phyloP scores from a whole-genome alignment of 2,329 filamentous ascomycete genomes.

The Orbilia quercus region DNA sequence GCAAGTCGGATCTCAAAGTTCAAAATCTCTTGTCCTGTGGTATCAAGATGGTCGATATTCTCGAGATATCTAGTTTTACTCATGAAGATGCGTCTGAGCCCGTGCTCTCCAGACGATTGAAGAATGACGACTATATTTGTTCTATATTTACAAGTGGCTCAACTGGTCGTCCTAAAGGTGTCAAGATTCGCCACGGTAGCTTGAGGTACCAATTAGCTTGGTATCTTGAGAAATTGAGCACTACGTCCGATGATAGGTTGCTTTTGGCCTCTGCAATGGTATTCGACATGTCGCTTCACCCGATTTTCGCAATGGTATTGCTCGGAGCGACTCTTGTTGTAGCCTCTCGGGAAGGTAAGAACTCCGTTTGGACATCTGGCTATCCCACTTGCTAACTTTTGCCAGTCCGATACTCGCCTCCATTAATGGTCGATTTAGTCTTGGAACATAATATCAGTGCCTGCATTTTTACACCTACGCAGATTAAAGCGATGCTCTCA shows the following conservation, averaged over 20 bases:
- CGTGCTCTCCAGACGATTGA: conserved; percentile 5
- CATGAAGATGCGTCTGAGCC: conserved; percentile 8
- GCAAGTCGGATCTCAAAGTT: conserved; percentile 11
- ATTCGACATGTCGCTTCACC: conserved; percentile 33
- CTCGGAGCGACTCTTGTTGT: conserved; percentile 20
- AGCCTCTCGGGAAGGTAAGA: conserved; percentile 31
- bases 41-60: conserved; percentile 17
- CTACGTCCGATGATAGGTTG: conserved; percentile 11
- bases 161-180: conserved; percentile 28
- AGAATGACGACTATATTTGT: conserved; percentile 18
- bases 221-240: background rate
- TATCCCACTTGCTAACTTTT: background rate
- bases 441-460: conserved; percentile 19
- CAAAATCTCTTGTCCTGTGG: conserved; percentile 30
- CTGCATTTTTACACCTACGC: conserved; percentile 28
- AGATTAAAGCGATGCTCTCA: conserved; percentile 29
- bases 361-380: background rate
- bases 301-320: conserved; percentile 25
- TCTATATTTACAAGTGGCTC: conserved; percentile 35
- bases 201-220: conserved; percentile 20
- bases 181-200: conserved; percentile 30
- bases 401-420: conserved; percentile 33
- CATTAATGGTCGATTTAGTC: conserved; percentile 27
- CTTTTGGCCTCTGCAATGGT: conserved; percentile 33
- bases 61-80: conserved; percentile 21